Evolutionary conservation across 1,139 yeast species (phyloP).

Genomic region (Sugiyamaella sp.): DNA sequence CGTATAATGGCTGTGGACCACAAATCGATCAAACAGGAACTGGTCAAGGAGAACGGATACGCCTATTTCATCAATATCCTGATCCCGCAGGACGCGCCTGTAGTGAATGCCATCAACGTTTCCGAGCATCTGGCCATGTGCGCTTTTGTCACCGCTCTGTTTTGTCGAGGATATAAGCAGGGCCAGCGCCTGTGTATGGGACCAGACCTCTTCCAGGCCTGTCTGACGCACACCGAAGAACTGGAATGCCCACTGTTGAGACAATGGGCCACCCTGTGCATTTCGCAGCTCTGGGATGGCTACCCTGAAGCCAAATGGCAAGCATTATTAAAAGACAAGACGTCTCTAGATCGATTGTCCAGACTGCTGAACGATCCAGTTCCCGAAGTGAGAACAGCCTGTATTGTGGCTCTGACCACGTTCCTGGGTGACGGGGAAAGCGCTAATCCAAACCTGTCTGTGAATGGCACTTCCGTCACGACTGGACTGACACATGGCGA

Average conservation of each 20-base stretch:
- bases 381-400: slow-evolving; percentile 92
- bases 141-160: slow-evolving; percentile 83
- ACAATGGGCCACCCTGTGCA: slow-evolving; percentile 86
- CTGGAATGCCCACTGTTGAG: slow-evolving; percentile 84
- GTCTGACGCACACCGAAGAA: slow-evolving; percentile 65
- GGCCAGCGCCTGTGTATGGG: slow-evolving; percentile 84
- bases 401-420: slow-evolving; percentile 71
- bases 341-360: slow-evolving; percentile 56
- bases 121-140: slow-evolving; percentile 94
- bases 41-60: slow-evolving; percentile 89
- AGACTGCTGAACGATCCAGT: slow-evolving; percentile 78
- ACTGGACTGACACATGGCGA: slow-evolving; percentile 8
- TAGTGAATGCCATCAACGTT: slow-evolving; percentile 42
- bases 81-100: slow-evolving; percentile 47
- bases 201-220: slow-evolving; percentile 67
- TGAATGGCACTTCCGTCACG: background rate
- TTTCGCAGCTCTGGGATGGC: slow-evolving; percentile 71
- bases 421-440: slow-evolving; percentile 57
- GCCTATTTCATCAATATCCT: slow-evolving; percentile 83
- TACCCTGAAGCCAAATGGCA: slow-evolving; percentile 78
- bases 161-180: slow-evolving; percentile 74
- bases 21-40: slow-evolving; percentile 85
- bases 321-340: slow-evolving; percentile 60
- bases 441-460: slow-evolving; percentile 18
- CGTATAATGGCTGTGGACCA: slow-evolving; percentile 95